These are phyloP conservation scores for Stephania japonica DNA, from an alignment of 164 flowering plant genomes.

Conservation along the genomic window DNA sequence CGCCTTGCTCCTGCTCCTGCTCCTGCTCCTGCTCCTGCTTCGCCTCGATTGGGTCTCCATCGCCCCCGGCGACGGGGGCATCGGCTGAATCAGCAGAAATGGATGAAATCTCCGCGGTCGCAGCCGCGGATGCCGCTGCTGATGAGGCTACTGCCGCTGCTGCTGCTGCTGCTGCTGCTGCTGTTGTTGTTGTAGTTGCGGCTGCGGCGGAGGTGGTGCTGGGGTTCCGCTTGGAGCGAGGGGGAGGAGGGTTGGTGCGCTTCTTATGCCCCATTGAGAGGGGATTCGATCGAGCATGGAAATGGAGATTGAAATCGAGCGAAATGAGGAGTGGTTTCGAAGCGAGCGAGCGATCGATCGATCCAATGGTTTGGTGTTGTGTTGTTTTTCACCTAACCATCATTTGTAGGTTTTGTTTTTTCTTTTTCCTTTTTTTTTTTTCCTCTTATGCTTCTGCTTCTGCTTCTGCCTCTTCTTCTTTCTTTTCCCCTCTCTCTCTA, in stretches of 20 bases:
- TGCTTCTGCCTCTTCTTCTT: not conserved
- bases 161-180: not conserved
- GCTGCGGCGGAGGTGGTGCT: too few relatives aligned
- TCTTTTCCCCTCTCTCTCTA: too few relatives aligned
- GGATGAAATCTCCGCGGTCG: slow-evolving; percentile 3
- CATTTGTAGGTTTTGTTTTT: slow-evolving; percentile 8
- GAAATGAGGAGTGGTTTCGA: not conserved
- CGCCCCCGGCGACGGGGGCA: not conserved
- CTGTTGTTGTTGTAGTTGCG: slow-evolving; percentile 7
- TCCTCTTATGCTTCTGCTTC: not conserved
- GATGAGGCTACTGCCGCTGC: not conserved
- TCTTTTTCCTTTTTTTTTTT: not conserved
- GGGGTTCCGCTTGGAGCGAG: slow-evolving; percentile 36
- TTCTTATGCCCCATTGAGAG: slow-evolving; percentile 67
- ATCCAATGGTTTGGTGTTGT: not conserved
- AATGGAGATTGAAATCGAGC: slow-evolving; percentile 4
- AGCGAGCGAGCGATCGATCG: slow-evolving; percentile 19
- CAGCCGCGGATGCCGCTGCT: not conserved
- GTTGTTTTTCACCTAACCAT: slow-evolving; percentile 16
- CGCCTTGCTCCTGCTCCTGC: slow-evolving; percentile 14
- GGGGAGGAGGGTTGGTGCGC: slow-evolving; percentile 37
- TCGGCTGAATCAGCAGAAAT: not conserved
- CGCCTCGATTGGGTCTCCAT: not conserved
- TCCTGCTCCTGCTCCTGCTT: not conserved
- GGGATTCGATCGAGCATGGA: not conserved